Conservation (phyloP, 805 yeast genomes). For the Metschnikowia similis region DNA sequence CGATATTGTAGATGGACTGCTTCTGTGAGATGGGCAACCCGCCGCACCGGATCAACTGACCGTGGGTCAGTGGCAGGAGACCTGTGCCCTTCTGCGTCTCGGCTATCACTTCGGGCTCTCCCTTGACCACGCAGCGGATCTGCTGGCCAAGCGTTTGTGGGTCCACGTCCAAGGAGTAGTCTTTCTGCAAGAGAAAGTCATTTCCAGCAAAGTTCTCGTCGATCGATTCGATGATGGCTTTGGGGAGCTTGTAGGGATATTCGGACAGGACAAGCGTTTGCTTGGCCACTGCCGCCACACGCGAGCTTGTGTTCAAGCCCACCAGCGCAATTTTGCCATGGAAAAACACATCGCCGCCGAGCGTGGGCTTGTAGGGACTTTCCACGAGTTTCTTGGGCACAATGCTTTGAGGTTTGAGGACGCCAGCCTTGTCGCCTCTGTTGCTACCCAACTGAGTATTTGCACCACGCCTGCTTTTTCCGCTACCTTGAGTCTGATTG, state of each 20-base stretch:
- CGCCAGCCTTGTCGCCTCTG: background rate
- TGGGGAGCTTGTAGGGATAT: slow-evolving; percentile 40
- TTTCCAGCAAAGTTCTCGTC: slow-evolving; percentile 20
- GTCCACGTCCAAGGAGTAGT: slow-evolving; percentile 23
- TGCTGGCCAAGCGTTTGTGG: slow-evolving; percentile 20
- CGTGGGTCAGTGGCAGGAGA: slow-evolving; percentile 10
- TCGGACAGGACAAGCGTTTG: slow-evolving; percentile 34
- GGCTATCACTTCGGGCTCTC: slow-evolving; percentile 21
- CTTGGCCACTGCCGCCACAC: slow-evolving; percentile 40
- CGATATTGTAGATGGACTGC: slow-evolving; percentile 27
- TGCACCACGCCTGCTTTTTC: no score
- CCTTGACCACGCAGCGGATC: slow-evolving; percentile 30
- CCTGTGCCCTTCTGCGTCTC: background rate
- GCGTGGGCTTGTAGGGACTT: slow-evolving; percentile 17
- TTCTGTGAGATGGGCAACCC: slow-evolving; percentile 25
- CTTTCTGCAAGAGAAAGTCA: slow-evolving; percentile 30
- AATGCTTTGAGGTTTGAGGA: slow-evolving; percentile 2
- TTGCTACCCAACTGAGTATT: background rate
- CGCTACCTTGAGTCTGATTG: no score
- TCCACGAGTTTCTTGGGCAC: slow-evolving; percentile 15
- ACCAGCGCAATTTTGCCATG: slow-evolving; percentile 31
- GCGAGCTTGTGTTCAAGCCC: slow-evolving; percentile 21
- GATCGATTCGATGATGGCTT: slow-evolving; percentile 24
- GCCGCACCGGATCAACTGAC: slow-evolving; percentile 27
- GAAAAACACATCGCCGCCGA: slow-evolving; percentile 29